A percentile compares a stretch with the other conserved stretches of the same genome.
These are phyloP conservation scores for Phytopythium montanum DNA, from an alignment of 352 stramenopile genomes.

Conservation along the genomic window DNA sequence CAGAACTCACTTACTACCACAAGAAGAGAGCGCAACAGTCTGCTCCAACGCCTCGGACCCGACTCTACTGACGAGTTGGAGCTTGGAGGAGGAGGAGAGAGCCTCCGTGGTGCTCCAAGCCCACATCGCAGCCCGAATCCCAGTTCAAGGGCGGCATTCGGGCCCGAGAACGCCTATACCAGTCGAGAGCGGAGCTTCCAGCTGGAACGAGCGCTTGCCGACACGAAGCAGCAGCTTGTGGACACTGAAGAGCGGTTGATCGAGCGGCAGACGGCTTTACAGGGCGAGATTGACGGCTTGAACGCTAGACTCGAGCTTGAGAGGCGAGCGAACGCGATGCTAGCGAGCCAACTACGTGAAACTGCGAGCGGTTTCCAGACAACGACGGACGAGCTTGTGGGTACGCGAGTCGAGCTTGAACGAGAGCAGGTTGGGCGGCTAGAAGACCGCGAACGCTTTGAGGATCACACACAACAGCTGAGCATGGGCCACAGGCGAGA, in stretches of 20 bases:
- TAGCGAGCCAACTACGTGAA: slow-evolving; percentile 54
- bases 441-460: slow-evolving; percentile 42
- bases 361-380: slow-evolving; percentile 36
- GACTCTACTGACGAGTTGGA: background rate
- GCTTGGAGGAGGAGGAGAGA: background rate
- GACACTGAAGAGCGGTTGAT: slow-evolving; percentile 27
- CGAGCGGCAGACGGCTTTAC: slow-evolving; percentile 23
- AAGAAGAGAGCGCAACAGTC: slow-evolving; percentile 32
- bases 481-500: slow-evolving; percentile 48
- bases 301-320: slow-evolving; percentile 55
- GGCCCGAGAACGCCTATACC: slow-evolving; percentile 24
- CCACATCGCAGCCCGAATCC: background rate
- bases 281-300: slow-evolving; percentile 29
- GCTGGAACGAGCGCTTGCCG: slow-evolving; percentile 45
- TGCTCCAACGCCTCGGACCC: background rate
- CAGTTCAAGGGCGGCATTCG: background rate
- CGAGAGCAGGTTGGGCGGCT: slow-evolving; percentile 34
- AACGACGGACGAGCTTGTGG: slow-evolving; percentile 42
- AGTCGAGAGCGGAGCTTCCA: slow-evolving; percentile 52
- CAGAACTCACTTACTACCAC: slow-evolving; percentile 37
- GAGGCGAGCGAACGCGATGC: slow-evolving; percentile 33
- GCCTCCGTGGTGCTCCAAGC: background rate
- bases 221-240: slow-evolving; percentile 34
- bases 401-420: slow-evolving; percentile 45
- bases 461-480: slow-evolving; percentile 37